phyloP scores from a whole-genome alignment of 164 flowering plant genomes.

The Magnolia kwangsiensis region DNA sequence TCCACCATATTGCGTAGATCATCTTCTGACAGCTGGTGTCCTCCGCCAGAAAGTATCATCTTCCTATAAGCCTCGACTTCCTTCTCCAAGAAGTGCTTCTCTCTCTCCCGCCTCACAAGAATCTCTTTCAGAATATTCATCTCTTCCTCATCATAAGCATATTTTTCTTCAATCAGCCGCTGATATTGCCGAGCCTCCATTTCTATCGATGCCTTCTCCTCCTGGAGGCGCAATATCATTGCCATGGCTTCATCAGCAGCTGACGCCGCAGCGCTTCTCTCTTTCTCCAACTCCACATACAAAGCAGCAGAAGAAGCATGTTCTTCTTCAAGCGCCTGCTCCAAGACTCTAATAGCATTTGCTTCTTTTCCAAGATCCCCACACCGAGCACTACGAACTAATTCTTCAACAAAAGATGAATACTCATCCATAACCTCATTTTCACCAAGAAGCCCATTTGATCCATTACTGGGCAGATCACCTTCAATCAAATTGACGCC shows the following conservation, averaged over 20 bases:
- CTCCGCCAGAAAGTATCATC: constrained; percentile 23
- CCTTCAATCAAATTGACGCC: constrained; percentile 19
- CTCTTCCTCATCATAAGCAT: constrained; percentile 84
- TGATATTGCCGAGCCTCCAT: constrained; percentile 89
- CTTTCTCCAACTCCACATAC: constrained; percentile 75
- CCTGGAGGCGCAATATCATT: constrained; percentile 86
- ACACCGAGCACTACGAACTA: constrained; percentile 3
- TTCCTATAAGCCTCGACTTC: constrained; percentile 76
- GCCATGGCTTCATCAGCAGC: constrained; percentile 98
- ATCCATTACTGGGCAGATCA: constrained; percentile 13
- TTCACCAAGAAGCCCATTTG: constrained; percentile 26
- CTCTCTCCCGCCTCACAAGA: constrained; percentile 71
- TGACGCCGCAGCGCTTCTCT: constrained; percentile 85
- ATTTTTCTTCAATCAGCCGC: constrained; percentile 81
- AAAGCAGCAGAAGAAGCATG: constrained; percentile 53
- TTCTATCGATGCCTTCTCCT: constrained; percentile 84
- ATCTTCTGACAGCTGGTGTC: constrained; percentile 30
- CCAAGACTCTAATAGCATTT: constrained; percentile 38
- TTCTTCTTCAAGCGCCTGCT: constrained; percentile 68
- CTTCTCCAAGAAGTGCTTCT: constrained; percentile 73
- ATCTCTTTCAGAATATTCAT: constrained; percentile 88
- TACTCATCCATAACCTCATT: constrained; percentile 22
- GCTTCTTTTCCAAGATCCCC: constrained; percentile 20
- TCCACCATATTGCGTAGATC: constrained; percentile 18
- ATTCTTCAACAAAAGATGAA: constrained; percentile 21